These are phyloP conservation scores for Keithomyces neogunnii DNA, from an alignment of 2,329 filamentous ascomycete genomes.

Conservation along the genomic window DNA sequence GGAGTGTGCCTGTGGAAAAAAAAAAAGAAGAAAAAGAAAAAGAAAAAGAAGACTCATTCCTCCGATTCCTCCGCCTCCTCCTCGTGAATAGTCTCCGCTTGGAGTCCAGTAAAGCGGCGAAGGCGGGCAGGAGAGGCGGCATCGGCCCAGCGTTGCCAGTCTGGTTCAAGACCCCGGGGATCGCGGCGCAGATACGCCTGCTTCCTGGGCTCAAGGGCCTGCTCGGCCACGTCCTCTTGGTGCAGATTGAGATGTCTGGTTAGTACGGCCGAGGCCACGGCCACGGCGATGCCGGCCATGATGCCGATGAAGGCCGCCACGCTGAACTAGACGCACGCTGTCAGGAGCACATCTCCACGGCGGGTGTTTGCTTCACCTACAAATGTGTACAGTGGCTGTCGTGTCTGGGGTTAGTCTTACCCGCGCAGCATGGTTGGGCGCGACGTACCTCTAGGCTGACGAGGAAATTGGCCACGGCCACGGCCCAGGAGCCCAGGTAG, in stretches of 20 bases:
- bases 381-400: background rate
- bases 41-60: conserved; percentile 7
- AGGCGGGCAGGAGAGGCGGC: conserved; percentile 20
- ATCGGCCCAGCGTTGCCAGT: conserved; percentile 28
- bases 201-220: conserved; percentile 5
- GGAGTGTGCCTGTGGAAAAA: no score
- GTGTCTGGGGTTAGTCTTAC: background rate
- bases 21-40: no score
- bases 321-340: conserved; percentile 37
- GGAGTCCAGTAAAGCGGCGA: conserved; percentile 38
- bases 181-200: conserved; percentile 3
- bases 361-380: background rate
- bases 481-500: conserved; percentile 3
- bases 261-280: conserved; percentile 46
- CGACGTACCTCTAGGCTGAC: conserved; percentile 6
- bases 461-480: background rate
- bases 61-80: conserved; percentile 63
- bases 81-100: conserved; percentile 62
- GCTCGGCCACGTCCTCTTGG: conserved; percentile 13
- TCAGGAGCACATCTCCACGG: background rate
- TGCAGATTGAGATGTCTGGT: conserved; percentile 40
- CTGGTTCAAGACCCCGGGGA: conserved; percentile 21
- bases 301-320: conserved; percentile 61
- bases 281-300: conserved; percentile 50
- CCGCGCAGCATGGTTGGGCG: background rate